Percentiles rank a stretch among this genome's conserved stretches.
Evolutionary conservation across 441 rosid species (phyloP).

Genomic region (Brassica hybrid): DNA sequence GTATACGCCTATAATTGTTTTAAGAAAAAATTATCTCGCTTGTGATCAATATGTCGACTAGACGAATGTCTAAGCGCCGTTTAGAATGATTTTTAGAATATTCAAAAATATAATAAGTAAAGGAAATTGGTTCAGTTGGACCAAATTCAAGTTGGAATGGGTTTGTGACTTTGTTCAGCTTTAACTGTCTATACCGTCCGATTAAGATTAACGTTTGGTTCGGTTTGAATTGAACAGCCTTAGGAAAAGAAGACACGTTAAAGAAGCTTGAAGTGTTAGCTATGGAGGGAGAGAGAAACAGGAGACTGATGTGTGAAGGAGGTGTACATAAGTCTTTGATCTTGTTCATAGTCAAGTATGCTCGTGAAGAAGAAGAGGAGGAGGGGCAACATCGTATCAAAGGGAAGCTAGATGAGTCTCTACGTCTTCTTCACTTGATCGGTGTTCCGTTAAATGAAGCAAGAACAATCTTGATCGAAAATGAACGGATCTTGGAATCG

Average conservation of each 20-base stretch:
- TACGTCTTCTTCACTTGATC: constrained; percentile 50
- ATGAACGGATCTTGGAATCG: constrained; percentile 49
- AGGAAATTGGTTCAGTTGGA: background rate
- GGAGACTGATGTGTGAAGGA: constrained; percentile 55
- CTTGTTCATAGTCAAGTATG: constrained; percentile 44
- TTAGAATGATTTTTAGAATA: background rate
- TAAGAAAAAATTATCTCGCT: no score
- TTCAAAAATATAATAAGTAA: no score
- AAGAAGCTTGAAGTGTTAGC: constrained; percentile 52
- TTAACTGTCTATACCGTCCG: background rate
- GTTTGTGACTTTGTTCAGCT: background rate
- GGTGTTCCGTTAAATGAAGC: constrained; percentile 44
- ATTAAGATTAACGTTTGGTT: background rate
- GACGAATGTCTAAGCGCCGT: background rate
- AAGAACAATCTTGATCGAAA: constrained; percentile 39
- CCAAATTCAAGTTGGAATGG: background rate
- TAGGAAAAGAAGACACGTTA: constrained; percentile 36
- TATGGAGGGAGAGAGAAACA: constrained; percentile 52
- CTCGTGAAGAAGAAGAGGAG: constrained; percentile 14
- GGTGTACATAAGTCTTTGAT: constrained; percentile 53
- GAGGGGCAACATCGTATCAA: constrained; percentile 5
- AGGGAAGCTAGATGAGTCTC: constrained; percentile 56
- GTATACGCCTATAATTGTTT: no score
- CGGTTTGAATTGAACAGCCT: constrained; percentile 13
- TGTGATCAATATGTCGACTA: no score